Percentiles rank a stretch among this genome's conserved stretches.
Conservation (phyloP, 2,329 filamentous ascomycete species). For the Exserohilum rostratum region DNA sequence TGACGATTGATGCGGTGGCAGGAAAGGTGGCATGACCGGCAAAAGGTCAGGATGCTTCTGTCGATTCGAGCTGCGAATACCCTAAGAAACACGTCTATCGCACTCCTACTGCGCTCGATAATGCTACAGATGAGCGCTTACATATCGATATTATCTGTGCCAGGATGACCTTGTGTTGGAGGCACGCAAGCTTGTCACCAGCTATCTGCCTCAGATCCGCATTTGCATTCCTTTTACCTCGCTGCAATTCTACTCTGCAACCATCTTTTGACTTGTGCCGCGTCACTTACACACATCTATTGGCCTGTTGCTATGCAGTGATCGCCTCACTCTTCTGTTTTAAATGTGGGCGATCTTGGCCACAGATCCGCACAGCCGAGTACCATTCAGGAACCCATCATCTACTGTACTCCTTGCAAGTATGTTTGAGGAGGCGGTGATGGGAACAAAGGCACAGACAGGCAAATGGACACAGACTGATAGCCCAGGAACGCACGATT, state of each 20-base stretch:
- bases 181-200: not conserved
- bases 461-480: not conserved
- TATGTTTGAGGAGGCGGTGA: not conserved
- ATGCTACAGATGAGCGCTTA: not conserved
- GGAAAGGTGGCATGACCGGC: not conserved
- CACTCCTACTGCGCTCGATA: not conserved
- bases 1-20: not conserved
- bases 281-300: not conserved
- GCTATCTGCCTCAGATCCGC: not conserved
- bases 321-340: not conserved
- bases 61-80: not conserved
- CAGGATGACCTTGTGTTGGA: conserved; percentile 1
- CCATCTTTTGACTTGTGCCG: not conserved
- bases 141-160: not conserved
- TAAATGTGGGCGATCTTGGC: conserved; percentile 2
- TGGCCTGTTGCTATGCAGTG: not conserved
- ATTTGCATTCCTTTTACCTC: conserved; percentile 1
- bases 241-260: not conserved
- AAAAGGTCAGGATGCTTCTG: not conserved
- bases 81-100: not conserved
- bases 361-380: conserved; percentile 1
- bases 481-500: not conserved
- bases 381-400: not conserved
- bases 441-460: not conserved
- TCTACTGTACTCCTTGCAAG: not conserved